Base-by-base conservation (phyloP, 306 rosid species). In the Casuarina glauca region DNA sequence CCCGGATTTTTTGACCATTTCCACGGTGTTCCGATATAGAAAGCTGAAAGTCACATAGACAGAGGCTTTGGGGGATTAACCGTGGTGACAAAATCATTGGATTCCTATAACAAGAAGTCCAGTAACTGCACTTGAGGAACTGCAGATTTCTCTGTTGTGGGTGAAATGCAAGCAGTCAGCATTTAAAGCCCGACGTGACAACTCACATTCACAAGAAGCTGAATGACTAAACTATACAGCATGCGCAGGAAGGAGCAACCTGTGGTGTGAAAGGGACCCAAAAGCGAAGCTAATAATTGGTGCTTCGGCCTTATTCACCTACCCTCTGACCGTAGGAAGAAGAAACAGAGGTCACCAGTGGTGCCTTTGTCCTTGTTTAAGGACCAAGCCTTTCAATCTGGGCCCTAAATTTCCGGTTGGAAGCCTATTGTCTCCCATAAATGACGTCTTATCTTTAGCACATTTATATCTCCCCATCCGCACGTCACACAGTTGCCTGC, bases 221-320 rank as follows among this genome's bases (percentile, higher is more conserved):
- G 70, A 55, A 53, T 80, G 75, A 74, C 71, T 46, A 15, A 45
- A 55, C 83, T 32, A 50, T 13, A 70, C 57, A 16, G 17, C 76
- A 58, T 49, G 54, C 42, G 46, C 19, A 69, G 41, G 64, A 73
- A 48, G 70, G 16, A 17, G 32, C 68, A 15, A 12, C 43, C 68
- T 61, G 68, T 11, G 76, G 61, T 42, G 17, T n/a, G 72, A 45
- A 11, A 15, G 35, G 42, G 13, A 45, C 48, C 48, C 55, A 38
- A 6, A 51, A 69, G 17, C 70, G 42, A 58, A 6, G 60, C 53
- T 67, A 82, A 78, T 49, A n/a, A 69, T 48, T 49, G 1, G 69
- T 32, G n/a, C 35, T 67, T 67, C 42, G 50, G 49, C 71, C 15
- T 42, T 42, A 78, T 78, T 82, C 74, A 78, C 85, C 85, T 49